Base-by-base conservation (phyloP, 306 rosid species). In the Gillenia trifoliata region DNA sequence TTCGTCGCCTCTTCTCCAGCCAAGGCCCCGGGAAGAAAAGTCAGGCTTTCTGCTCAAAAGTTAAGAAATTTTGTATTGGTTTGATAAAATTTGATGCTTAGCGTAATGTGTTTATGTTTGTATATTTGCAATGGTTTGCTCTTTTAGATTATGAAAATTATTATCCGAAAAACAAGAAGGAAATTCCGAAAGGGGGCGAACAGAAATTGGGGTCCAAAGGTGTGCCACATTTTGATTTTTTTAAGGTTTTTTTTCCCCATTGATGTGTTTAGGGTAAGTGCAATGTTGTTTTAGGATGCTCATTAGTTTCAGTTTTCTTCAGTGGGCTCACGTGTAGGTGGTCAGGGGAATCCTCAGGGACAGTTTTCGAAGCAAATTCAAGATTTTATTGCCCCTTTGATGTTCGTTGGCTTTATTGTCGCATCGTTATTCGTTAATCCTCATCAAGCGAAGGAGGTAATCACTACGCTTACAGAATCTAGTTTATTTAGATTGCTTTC, bases 291-390 rank as follows among this genome's bases (percentile, higher is more conserved):
- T 59, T 40, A 59, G 66, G 9, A 34, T 60, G 68, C 59, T 59
- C 15, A 41, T 41, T 2, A 28, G 41, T 19, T 60, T 72, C 5
- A n/a, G 23, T 36, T 72, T 40, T 59, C 4, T 72, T 75, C 87
- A 94, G 96, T 87, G 23, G 89, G 84, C 19, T 84, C 97, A 17
- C 83, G 85, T 64, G 66, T 88, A 1, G 96, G 88, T 45, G 97
- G 85, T 23, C 79, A 77, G 1, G 90, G 91, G 52, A 81, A n/a
- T 77, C 71, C 80, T 75, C 83, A 71, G 74, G 93, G 83, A 49
- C 17, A 78, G 56, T 80, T 88, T 76, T 38, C 83, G 72, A 91
- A 79, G 82, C 86, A 83, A 64, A 73, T 83, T 77, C 89, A 85
- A 73, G 86, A 78, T 45, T 45, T 88, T 38, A 3, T 84, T 45